Base-by-base conservation (phyloP, 805 yeast genomes). In the Isabelozyma gotoi region DNA sequence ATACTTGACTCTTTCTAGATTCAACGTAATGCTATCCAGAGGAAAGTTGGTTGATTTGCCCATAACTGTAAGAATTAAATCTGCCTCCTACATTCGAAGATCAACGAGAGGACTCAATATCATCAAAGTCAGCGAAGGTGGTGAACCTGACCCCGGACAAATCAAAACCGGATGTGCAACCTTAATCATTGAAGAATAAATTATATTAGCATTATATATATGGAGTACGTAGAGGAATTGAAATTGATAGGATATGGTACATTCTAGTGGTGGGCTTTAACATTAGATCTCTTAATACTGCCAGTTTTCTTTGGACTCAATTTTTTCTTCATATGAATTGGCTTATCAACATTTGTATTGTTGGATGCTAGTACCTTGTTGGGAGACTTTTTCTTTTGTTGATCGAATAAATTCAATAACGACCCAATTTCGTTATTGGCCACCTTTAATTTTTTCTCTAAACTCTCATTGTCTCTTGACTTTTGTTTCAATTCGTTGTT, bases 391-490 rank as follows among this genome's bases (percentile, higher is more conserved):
- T 24, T 21, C 24, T 38, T 39, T 18, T 42, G 33, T 19, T 46
- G 44, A 14, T 47, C 45, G 8, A 44, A 39, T 34, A 81, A 70
- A 46, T 72, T 70, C 15, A 82, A 73, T 21, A 83, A 65, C 45
- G 79, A 80, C 24, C 72, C 73, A 57, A 82, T 83, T 55, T 82
- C 88, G n/a, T 61, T 27, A 33, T 46, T 46, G 24, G 53, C 50
- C 16, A 46, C 42, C 20, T 67, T 63, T n/a, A 63, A 42, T 37
- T 55, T 60, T 24, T 51, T 51, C 40, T 73, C 76, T 45, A 78
- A 60, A 20, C 75, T 76, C 35, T 80, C 80, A 31, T 82, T 60
- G 45, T 81, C 86, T 40, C 78, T 71, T 48, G 65, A 66, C 38
- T 76, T 57, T 18, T 70, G 70, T 27, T 71, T 73, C 43, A 69